These are phyloP conservation scores for Torulaspora microellipsoides DNA, from an alignment of 805 yeast genomes.

Conservation along the genomic window DNA sequence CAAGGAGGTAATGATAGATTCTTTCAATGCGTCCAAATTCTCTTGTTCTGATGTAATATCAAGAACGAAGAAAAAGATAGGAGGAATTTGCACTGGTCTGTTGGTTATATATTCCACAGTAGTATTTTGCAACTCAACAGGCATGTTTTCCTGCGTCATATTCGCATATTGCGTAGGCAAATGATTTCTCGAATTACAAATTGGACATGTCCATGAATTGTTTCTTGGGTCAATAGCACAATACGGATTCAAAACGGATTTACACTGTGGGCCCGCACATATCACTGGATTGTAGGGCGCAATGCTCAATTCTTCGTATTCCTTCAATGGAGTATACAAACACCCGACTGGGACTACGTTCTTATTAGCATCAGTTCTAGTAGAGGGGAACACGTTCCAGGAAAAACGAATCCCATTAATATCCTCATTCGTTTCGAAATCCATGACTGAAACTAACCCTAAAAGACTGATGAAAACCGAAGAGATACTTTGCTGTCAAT, in stretches of 20 bases:
- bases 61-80: constrained; percentile 78
- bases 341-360: constrained; percentile 94
- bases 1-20: constrained; percentile 68
- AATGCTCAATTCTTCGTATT: constrained; percentile 67
- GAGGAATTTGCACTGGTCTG: constrained; percentile 79
- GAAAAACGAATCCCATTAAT: constrained; percentile 68
- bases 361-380: constrained; percentile 83
- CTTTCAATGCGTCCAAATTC: constrained; percentile 77
- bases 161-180: constrained; percentile 79
- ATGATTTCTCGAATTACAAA: constrained; percentile 73
- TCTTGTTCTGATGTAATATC: constrained; percentile 90
- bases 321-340: constrained; percentile 88
- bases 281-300: constrained; percentile 82
- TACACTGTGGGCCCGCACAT: constrained; percentile 74
- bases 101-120: constrained; percentile 82
- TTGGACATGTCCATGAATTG: constrained; percentile 79
- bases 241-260: constrained; percentile 82
- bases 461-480: no score
- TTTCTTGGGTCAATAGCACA: constrained; percentile 74
- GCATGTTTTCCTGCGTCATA: constrained; percentile 69
- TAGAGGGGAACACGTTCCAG: constrained; percentile 84
- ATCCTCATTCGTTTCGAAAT: constrained; percentile 62
- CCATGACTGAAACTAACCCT: constrained; percentile 27
- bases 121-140: constrained; percentile 70
- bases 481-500: no score